These are phyloP conservation scores for Nitzschia sp. DNA, from an alignment of 108 stramenopile species.

Conservation along the genomic window DNA sequence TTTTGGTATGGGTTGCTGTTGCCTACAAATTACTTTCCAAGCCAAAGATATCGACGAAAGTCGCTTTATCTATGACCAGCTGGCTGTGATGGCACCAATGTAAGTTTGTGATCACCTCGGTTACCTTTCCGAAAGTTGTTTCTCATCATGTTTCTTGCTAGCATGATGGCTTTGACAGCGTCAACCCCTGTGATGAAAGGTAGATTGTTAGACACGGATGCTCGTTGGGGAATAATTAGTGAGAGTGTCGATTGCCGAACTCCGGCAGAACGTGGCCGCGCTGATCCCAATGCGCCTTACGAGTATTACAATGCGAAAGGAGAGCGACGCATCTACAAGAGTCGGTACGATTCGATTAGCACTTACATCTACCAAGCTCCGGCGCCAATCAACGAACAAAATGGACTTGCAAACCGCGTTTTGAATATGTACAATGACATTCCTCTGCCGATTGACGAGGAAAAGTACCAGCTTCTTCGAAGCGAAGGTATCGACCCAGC, in stretches of 20 bases:
- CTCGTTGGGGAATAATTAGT: constrained; percentile 95
- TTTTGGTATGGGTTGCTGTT: constrained; percentile 99
- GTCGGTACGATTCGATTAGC: constrained; percentile 94
- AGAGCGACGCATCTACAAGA: constrained; percentile 84
- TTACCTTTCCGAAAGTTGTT: not conserved
- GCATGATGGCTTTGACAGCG: constrained; percentile 96
- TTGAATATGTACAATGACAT: constrained; percentile 95
- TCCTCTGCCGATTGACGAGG: constrained; percentile 85
- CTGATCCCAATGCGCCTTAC: constrained; percentile 66
- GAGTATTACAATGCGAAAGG: constrained; percentile 72
- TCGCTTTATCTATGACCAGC: constrained; percentile 97
- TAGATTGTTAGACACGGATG: constrained; percentile 94
- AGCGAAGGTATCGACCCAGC: constrained; percentile 90
- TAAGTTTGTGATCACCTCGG: constrained; percentile 13
- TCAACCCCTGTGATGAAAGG: constrained; percentile 94
- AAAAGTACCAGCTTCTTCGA: constrained; percentile 70
- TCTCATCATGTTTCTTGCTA: constrained; percentile 15
- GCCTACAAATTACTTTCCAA: constrained; percentile 98
- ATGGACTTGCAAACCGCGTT: constrained; percentile 62
- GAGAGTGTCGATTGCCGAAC: constrained; percentile 95
- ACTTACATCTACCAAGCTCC: constrained; percentile 91
- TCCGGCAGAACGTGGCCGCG: constrained; percentile 85
- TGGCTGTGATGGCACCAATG: constrained; percentile 97
- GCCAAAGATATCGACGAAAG: constrained; percentile 96
- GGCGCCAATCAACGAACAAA: constrained; percentile 17